These are phyloP conservation scores for Ustilago xerochloae DNA, from an alignment of 1,284 basidiomycete genomes.

Conservation along the genomic window DNA sequence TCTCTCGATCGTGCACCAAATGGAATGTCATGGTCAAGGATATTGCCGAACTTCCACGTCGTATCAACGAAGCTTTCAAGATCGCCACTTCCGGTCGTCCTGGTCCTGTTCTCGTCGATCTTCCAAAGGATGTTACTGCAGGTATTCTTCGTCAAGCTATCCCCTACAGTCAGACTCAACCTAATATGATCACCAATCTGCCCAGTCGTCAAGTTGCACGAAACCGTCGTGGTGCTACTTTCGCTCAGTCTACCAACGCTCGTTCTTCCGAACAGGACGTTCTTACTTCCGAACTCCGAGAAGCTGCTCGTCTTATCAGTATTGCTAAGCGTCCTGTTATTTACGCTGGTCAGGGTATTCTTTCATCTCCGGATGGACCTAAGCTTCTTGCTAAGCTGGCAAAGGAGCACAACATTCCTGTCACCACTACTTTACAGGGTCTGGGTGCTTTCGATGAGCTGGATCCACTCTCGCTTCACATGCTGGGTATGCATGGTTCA, in stretches of 20 bases:
- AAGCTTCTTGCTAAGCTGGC: conserved; percentile 83
- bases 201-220: conserved; percentile 64
- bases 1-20: conserved; percentile 95
- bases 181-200: conserved; percentile 73
- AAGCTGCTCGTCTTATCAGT: conserved; percentile 91
- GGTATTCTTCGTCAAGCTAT: conserved; percentile 86
- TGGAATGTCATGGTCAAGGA: conserved; percentile 99
- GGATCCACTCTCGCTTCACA: conserved; percentile 84
- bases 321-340: conserved; percentile 89
- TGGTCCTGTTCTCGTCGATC: conserved; percentile 94
- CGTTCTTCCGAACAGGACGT: conserved; percentile 40
- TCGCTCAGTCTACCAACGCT: conserved; percentile 27
- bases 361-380: conserved; percentile 85
- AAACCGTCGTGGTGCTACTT: conserved; percentile 41
- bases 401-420: conserved; percentile 90
- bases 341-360: conserved; percentile 92
- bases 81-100: conserved; percentile 96
- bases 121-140: conserved; percentile 97
- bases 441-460: conserved; percentile 95
- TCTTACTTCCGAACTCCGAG: conserved; percentile 75
- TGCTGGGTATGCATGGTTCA: conserved; percentile 99
- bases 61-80: conserved; percentile 99
- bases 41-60: conserved; percentile 89
- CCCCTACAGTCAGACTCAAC: conserved; percentile 87
- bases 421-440: conserved; percentile 95